phyloP scores from a whole-genome alignment of 495 filamentous ascomycete genomes.

The Aspergillus avenaceus region DNA sequence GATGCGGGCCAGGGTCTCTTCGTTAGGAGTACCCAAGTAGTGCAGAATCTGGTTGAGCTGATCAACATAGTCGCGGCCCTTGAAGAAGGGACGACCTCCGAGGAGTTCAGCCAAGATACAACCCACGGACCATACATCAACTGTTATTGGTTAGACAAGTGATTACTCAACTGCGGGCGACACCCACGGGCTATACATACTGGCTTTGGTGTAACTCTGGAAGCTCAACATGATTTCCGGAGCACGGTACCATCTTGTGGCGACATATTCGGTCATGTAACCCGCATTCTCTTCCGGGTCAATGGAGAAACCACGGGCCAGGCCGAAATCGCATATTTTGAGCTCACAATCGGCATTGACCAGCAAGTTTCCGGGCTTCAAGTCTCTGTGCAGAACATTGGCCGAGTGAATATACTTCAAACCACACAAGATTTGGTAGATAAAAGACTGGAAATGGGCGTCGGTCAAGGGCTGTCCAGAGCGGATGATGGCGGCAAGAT shows the following conservation, averaged over 20 bases:
- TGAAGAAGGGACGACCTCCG: constrained; percentile 96
- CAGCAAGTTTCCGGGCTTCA: constrained; percentile 95
- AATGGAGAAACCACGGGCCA: constrained; percentile 93
- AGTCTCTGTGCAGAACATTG: constrained; percentile 91
- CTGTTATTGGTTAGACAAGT: constrained; percentile 39
- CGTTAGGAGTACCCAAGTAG: constrained; percentile 93
- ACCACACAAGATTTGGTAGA: constrained; percentile 92
- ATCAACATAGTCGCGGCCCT: constrained; percentile 97
- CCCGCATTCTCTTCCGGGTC: constrained; percentile 98
- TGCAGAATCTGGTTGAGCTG: constrained; percentile 99
- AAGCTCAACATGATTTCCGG: constrained; percentile 99
- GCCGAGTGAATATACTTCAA: constrained; percentile 99
- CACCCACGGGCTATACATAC: constrained; percentile 55
- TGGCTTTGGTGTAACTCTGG: constrained; percentile 99
- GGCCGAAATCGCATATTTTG: constrained; percentile 97
- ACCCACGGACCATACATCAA: constrained; percentile 98
- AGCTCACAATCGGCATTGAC: constrained; percentile 99
- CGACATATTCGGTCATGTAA: constrained; percentile 99
- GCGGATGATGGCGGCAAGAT: constrained; percentile 95
- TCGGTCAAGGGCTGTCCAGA: constrained; percentile 95
- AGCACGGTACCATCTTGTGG: constrained; percentile 96
- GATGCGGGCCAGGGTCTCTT: constrained; percentile 90
- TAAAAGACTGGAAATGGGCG: constrained; percentile 93
- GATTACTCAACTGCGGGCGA: constrained; percentile 4
- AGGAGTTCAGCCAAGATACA: constrained; percentile 97